Conservation (phyloP, 1,139 yeast species). For the Yamadazyma pseudoaaseri region DNA sequence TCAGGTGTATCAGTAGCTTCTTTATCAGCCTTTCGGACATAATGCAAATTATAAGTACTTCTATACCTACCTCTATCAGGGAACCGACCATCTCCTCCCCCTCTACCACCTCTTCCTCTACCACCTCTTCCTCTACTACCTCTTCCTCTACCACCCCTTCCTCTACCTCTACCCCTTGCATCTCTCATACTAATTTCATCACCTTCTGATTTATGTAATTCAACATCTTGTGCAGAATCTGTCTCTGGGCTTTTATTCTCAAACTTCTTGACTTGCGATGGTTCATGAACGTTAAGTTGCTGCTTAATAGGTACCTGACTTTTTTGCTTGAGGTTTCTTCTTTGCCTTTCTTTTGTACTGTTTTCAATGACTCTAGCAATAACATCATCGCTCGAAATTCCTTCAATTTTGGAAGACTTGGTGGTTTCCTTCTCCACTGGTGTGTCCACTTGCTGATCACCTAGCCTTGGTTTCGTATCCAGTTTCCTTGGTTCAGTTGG, state of each 20-base stretch:
- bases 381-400: constrained; percentile 11
- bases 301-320: no score
- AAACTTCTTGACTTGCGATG: no score
- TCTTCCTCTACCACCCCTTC: constrained; percentile 12
- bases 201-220: background rate
- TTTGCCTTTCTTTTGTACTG: constrained; percentile 9
- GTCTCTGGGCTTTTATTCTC: background rate
- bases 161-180: constrained; percentile 9
- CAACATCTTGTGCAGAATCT: background rate
- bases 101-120: constrained; percentile 16
- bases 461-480: background rate
- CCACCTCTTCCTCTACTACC: constrained; percentile 14
- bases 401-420: background rate
- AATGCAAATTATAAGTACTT: constrained; percentile 17
- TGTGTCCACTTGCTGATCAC: background rate
- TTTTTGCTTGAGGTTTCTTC: background rate
- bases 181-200: constrained; percentile 9
- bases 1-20: background rate
- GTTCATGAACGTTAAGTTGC: no score
- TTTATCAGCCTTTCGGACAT: constrained; percentile 25
- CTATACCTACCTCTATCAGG: background rate
- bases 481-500: background rate
- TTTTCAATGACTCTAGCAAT: constrained; percentile 12
- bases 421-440: background rate
- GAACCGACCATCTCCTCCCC: constrained; percentile 1